phyloP scores from a whole-genome alignment of 257 asterid genomes.

The Ajuga chamaepitys region DNA sequence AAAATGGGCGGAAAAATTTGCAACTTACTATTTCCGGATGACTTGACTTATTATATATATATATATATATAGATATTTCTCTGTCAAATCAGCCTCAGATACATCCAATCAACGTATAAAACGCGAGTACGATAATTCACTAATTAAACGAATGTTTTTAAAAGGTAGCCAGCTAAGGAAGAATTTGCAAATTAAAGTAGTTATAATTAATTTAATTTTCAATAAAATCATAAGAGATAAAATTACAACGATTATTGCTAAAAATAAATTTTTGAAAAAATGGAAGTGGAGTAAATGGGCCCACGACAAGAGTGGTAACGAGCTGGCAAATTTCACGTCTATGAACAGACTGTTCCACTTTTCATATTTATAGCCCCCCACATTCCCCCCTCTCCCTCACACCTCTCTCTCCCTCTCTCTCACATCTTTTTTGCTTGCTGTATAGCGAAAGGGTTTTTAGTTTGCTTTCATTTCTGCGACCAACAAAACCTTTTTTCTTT shows the following conservation, averaged over 20 bases:
- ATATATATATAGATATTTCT: too few relatives aligned
- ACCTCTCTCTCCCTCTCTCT: conserved; percentile 6
- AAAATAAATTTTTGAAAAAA: background rate
- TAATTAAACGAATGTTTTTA: too few relatives aligned
- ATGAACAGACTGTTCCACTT: conserved; percentile 41
- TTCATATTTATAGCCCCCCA: conserved; percentile 20
- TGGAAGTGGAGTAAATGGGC: conserved; percentile 18
- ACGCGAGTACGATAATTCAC: too few relatives aligned
- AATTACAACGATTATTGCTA: too few relatives aligned
- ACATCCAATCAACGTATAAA: too few relatives aligned
- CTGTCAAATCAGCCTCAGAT: too few relatives aligned
- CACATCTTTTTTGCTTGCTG: background rate
- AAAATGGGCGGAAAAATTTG: too few relatives aligned
- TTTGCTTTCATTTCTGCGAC: background rate
- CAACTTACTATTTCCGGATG: too few relatives aligned
- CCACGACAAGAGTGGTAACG: conserved; percentile 29
- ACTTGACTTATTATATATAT: too few relatives aligned
- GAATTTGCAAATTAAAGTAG: background rate
- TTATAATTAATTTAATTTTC: background rate
- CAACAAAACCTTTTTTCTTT: background rate
- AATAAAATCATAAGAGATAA: background rate
- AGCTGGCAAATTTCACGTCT: conserved; percentile 37
- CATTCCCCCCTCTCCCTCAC: conserved; percentile 4
- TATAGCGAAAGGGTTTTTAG: background rate
- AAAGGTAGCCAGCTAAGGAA: too few relatives aligned